phyloP scores from a whole-genome alignment of 306 rosid species.

The Prunus dulcis region DNA sequence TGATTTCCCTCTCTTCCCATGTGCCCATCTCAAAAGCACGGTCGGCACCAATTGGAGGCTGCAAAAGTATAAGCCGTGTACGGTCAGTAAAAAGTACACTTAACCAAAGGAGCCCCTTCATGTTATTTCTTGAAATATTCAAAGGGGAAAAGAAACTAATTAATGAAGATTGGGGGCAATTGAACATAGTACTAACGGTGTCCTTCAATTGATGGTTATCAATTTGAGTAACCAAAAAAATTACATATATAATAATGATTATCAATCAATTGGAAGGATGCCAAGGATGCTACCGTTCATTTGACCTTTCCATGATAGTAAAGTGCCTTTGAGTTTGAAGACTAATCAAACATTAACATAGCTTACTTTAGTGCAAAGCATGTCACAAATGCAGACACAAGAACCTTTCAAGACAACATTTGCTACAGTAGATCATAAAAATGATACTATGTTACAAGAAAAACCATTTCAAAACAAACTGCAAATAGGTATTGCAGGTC shows the following conservation, averaged over 20 bases:
- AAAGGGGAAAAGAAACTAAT: neutral
- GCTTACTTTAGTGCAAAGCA: neutral
- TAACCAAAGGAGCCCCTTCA: neutral
- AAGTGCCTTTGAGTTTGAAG: neutral
- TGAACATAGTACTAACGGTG: neutral
- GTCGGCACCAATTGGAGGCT: constrained; percentile 74
- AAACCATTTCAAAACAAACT: neutral
- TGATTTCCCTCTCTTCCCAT: constrained; percentile 69
- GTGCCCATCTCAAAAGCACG: constrained; percentile 57
- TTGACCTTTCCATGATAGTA: neutral
- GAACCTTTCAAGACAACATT: neutral
- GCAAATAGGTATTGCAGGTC: neutral
- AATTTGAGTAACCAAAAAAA: neutral
- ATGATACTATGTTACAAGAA: neutral
- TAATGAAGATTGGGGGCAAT: neutral
- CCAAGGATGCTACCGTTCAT: neutral
- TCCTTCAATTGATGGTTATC: neutral
- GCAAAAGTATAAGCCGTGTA: constrained; percentile 16
- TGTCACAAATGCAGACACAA: too few species aligned
- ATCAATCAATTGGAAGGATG: neutral
- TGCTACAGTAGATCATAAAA: neutral
- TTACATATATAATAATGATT: neutral
- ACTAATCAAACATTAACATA: neutral
- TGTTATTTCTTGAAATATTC: neutral
- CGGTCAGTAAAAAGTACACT: neutral